Percentiles rank a stretch among this genome's conserved stretches.
Conservation (phyloP, 169 alveolate genomes). For the Cyclospora cayetanensis region DNA sequence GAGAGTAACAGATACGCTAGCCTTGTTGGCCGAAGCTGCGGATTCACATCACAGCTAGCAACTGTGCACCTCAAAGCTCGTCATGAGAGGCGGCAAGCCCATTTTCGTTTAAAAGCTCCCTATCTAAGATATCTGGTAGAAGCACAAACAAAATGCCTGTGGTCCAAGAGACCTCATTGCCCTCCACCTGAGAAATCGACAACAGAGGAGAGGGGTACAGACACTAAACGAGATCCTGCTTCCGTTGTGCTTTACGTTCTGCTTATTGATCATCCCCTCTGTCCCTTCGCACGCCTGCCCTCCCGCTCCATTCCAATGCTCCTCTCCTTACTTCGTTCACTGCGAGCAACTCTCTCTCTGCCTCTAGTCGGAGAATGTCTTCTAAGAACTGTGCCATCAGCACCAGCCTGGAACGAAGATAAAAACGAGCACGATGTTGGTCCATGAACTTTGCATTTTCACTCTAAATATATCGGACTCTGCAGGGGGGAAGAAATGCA, state of each 20-base stretch:
- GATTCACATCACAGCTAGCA: too few relatives aligned
- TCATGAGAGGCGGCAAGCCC: too few relatives aligned
- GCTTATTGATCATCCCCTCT: too few relatives aligned
- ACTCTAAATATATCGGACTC: background rate
- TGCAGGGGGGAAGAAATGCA: background rate
- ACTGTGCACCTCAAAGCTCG: too few relatives aligned
- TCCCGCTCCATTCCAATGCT: too few relatives aligned
- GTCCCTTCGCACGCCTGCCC: too few relatives aligned
- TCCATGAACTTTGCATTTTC: background rate
- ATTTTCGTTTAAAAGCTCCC: too few relatives aligned
- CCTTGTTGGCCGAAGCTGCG: too few relatives aligned
- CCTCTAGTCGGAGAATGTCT: slow-evolving; percentile 25
- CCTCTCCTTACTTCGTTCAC: slow-evolving; percentile 54
- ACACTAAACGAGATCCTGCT: too few relatives aligned
- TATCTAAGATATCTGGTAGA: background rate
- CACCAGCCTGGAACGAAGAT: slow-evolving; percentile 3
- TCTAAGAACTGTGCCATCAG: slow-evolving; percentile 53
- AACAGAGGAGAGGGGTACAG: too few relatives aligned
- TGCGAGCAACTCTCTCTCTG: slow-evolving; percentile 7
- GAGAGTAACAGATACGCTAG: too few relatives aligned
- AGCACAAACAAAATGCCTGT: background rate
- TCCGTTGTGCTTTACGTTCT: too few relatives aligned
- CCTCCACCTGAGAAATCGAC: background rate
- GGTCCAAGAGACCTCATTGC: background rate
- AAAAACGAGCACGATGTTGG: background rate